A percentile compares a stretch with the other conserved stretches of the same genome.
These are phyloP conservation scores for Pseudozyma hubeiensis DNA, from an alignment of 1,284 basidiomycete genomes.

Conservation along the genomic window DNA sequence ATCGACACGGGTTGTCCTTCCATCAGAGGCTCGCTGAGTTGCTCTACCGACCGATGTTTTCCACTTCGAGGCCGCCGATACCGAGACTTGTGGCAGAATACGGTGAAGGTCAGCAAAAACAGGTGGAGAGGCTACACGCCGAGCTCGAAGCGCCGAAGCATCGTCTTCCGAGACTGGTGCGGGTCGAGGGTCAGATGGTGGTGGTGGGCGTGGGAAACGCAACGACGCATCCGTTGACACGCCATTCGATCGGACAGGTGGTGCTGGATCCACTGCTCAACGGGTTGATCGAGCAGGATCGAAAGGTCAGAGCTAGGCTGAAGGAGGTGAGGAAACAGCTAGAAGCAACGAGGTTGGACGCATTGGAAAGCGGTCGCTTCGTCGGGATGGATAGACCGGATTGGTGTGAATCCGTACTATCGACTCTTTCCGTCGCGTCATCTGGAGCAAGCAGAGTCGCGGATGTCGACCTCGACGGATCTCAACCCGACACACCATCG, in stretches of 20 bases:
- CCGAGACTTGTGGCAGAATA: conserved; percentile 42
- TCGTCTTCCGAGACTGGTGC: conserved; percentile 12
- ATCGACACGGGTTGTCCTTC: conserved; percentile 27
- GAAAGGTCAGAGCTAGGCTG: background rate
- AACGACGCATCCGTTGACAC: conserved; percentile 41
- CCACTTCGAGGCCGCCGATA: background rate
- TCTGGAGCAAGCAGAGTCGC: background rate
- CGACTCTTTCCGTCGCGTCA: background rate
- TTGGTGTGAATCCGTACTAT: conserved; percentile 11
- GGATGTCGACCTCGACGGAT: conserved; percentile 5
- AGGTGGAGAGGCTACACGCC: conserved; percentile 17
- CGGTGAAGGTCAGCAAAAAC: conserved; percentile 36
- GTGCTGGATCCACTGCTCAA: conserved; percentile 25
- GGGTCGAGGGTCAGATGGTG: conserved; percentile 16
- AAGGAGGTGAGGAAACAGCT: conserved; percentile 1
- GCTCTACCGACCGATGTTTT: conserved; percentile 22
- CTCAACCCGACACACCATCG: background rate
- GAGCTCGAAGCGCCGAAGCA: conserved; percentile 12
- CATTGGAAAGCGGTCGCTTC: background rate
- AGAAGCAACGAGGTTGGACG: conserved; percentile 5
- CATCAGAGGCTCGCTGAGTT: conserved; percentile 28
- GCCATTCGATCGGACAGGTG: conserved; percentile 42
- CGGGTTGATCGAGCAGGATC: conserved; percentile 11
- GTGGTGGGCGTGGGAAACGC: conserved; percentile 39
- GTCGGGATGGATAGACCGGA: background rate